Evolutionary conservation across 2,329 filamentous ascomycete species (phyloP), one percentile per base, ranked within the genome.

Genomic region (Colletotrichum orbiculare): DNA sequence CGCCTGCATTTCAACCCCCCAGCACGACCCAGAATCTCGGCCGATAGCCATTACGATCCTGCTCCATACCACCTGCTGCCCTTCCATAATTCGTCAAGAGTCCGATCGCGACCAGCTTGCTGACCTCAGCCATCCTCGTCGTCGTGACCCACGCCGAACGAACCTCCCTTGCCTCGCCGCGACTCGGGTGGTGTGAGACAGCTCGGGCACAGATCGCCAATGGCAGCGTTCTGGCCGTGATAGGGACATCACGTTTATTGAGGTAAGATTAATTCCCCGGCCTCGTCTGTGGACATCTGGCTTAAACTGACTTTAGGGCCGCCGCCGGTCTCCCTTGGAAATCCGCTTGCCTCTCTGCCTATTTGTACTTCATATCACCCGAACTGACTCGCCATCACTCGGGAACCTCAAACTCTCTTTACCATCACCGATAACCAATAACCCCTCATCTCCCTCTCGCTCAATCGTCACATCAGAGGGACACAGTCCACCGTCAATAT

Each of bases 111-210:
- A 11, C 54, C n/a, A 13, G 45, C 15, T 45, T 48, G 54, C 54
- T 57, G 54, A 57, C 15, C n/a, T 57, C 54, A 57, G 54, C 54
- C 35, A 41, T 43, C 34, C 45, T 37, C 9, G 13, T 10, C 35
- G 39, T 35, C 50, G 62, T 45, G 52, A 46, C 41, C 56, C 43
- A 49, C 57, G 46, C 46, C 45, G 42, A 39, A 46, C 45, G 43
- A 49, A 57, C 45, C 45, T 63, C 63, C 63, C 63, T 66, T 66
- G 58, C 52, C 57, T 53, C 33, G 43, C 52, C 47, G 53, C 47
- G 58, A 62, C 37, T 53, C 53, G 63, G 46, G 46, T 63, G 63
- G 63, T 63, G 63, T 49, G 63, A 66, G 58, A 66, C 63, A 63
- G 58, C 33, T 25, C 38, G 58, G 58, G 58, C 59, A 53, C 63